phyloP scores from a whole-genome alignment of 1,284 basidiomycete species.

The Neolentinus lepideus region DNA sequence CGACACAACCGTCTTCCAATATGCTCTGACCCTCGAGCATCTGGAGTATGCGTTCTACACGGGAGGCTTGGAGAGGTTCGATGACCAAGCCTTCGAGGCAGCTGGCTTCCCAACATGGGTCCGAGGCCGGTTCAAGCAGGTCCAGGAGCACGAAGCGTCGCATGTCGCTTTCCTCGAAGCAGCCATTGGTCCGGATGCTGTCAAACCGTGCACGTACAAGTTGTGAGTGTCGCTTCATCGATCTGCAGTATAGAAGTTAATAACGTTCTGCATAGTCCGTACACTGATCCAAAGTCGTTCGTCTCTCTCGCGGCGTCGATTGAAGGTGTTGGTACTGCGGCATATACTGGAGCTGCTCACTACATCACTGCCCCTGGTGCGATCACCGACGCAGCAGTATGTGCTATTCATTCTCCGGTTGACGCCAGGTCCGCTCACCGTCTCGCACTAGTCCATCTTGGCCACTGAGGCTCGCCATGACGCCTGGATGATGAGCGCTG shows the following conservation, averaged over 20 bases:
- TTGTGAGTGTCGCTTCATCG: slow-evolving; percentile 34
- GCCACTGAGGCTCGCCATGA: slow-evolving; percentile 39
- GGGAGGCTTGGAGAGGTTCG: slow-evolving; percentile 36
- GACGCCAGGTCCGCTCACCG: neutral
- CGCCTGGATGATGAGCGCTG: slow-evolving; percentile 43
- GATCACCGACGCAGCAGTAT: slow-evolving; percentile 24
- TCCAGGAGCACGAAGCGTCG: slow-evolving; percentile 46
- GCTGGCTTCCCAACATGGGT: slow-evolving; percentile 48
- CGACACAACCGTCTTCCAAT: slow-evolving; percentile 40
- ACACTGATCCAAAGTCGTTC: slow-evolving; percentile 40
- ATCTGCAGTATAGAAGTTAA: too few species aligned
- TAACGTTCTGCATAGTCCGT: slow-evolving; percentile 31
- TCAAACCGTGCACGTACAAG: slow-evolving; percentile 48
- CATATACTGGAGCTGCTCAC: slow-evolving; percentile 46
- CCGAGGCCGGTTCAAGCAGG: slow-evolving; percentile 44
- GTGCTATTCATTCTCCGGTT: slow-evolving; percentile 4
- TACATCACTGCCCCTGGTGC: slow-evolving; percentile 31
- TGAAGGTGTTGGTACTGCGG: slow-evolving; percentile 48
- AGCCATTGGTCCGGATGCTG: slow-evolving; percentile 48
- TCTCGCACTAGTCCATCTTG: slow-evolving; percentile 24
- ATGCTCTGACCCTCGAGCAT: slow-evolving; percentile 63
- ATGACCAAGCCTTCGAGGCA: slow-evolving; percentile 38
- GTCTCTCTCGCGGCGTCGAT: slow-evolving; percentile 43
- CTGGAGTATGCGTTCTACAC: slow-evolving; percentile 62
- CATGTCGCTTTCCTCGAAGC: slow-evolving; percentile 33